A percentile compares a stretch with the other conserved stretches of the same genome.
Evolutionary conservation across 2,329 filamentous ascomycete species (phyloP).

Genomic region (Penicillium sp.): DNA sequence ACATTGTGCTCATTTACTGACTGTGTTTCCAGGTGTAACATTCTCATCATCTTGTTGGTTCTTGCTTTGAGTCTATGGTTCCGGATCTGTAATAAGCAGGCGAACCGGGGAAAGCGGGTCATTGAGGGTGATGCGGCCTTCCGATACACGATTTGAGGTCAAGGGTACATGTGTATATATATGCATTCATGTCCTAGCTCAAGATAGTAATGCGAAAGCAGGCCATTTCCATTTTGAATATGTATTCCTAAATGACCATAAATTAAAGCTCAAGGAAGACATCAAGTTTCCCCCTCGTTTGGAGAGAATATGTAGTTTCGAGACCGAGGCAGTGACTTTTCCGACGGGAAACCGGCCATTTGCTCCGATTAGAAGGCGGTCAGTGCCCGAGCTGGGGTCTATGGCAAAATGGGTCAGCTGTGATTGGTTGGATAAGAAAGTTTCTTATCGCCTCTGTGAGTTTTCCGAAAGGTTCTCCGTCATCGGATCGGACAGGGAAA

Average conservation of each 20-base stretch:
- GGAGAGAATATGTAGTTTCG: constrained; percentile 3
- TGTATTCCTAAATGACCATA: not conserved
- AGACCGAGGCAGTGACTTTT: constrained; percentile 5
- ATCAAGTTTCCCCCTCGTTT: not conserved
- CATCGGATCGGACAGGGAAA: constrained; percentile 8
- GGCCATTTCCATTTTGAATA: not conserved
- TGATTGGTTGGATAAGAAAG: not conserved
- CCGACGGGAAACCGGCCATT: constrained; percentile 17
- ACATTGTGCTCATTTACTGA: constrained; percentile 6
- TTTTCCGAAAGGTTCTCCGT: constrained; percentile 7
- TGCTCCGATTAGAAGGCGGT: not conserved
- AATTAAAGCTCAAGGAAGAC: not conserved
- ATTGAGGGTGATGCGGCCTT: constrained; percentile 39
- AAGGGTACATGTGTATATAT: no score
- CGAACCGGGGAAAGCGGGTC: constrained; percentile 33
- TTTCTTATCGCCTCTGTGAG: constrained; percentile 2
- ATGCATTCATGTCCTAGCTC: not conserved
- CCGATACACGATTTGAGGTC: constrained; percentile 35
- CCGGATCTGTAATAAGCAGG: constrained; percentile 33
- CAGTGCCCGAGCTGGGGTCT: not conserved
- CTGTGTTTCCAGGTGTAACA: constrained; percentile 28
- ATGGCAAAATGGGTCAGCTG: not conserved
- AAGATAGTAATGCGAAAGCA: not conserved
- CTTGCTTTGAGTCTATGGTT: constrained; percentile 32
- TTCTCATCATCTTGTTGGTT: constrained; percentile 34